phyloP scores from a whole-genome alignment of 2,329 filamentous ascomycete species.

The Epichloe elymi region DNA sequence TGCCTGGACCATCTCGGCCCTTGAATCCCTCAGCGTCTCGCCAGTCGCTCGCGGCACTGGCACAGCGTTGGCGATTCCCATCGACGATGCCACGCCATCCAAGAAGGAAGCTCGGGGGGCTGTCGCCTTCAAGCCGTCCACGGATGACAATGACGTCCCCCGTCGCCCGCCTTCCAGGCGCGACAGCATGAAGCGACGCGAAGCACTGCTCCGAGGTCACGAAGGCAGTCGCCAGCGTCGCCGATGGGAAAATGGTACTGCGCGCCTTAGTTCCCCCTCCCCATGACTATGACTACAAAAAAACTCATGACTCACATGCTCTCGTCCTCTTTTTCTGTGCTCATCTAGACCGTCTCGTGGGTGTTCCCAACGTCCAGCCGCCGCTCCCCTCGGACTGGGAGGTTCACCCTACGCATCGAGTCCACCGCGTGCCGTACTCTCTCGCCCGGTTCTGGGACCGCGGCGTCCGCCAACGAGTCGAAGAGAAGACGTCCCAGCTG shows the following conservation, averaged over 20 bases:
- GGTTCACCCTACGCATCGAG: conserved; percentile 66
- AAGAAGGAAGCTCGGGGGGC: conserved; percentile 8
- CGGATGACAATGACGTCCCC: conserved; percentile 23
- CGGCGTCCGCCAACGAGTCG: conserved; percentile 35
- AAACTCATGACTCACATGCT: background rate
- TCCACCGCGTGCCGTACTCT: conserved; percentile 74
- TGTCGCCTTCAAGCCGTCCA: conserved; percentile 10
- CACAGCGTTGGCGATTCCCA: conserved; percentile 57
- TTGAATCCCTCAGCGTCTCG: conserved; percentile 41
- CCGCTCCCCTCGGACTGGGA: conserved; percentile 75
- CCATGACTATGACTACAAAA: too few relatives aligned
- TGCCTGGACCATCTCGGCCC: conserved; percentile 50
- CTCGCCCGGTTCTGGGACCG: conserved; percentile 75
- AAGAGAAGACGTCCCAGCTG: conserved; percentile 29
- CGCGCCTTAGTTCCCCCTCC: background rate
- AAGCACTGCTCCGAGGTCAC: conserved; percentile 74
- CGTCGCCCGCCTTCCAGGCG: conserved; percentile 33
- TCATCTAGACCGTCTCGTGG: conserved; percentile 63
- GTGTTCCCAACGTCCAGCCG: conserved; percentile 75
- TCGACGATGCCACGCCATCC: conserved; percentile 41
- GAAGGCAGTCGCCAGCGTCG: conserved; percentile 77
- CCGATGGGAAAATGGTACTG: conserved; percentile 82
- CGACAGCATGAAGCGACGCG: conserved; percentile 49
- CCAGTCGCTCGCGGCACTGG: conserved; percentile 45
- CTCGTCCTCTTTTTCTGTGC: background rate